These are phyloP conservation scores for Dactylellina parvicollis DNA, from an alignment of 2,329 filamentous ascomycete genomes.

Conservation along the genomic window DNA sequence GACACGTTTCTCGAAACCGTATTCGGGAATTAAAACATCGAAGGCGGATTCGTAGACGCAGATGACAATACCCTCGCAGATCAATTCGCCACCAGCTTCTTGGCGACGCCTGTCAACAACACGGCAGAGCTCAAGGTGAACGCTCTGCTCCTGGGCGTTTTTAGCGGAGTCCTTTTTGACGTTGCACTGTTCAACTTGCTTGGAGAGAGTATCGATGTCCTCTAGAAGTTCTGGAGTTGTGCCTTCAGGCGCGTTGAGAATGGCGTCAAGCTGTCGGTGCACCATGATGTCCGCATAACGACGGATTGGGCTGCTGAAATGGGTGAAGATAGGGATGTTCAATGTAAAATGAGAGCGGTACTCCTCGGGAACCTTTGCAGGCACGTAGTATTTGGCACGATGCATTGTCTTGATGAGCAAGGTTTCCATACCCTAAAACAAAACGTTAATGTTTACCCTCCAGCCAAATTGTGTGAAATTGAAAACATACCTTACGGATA, in stretches of 20 bases:
- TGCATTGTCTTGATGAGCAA: slow-evolving; percentile 94
- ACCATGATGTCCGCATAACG: slow-evolving; percentile 95
- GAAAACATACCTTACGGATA: slow-evolving; percentile 74
- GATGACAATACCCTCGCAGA: slow-evolving; percentile 93
- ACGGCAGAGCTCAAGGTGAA: slow-evolving; percentile 97
- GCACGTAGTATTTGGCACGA: slow-evolving; percentile 92
- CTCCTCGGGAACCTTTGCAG: slow-evolving; percentile 79
- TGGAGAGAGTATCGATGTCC: slow-evolving; percentile 85
- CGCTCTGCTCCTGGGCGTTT: slow-evolving; percentile 96
- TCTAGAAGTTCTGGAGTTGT: slow-evolving; percentile 66
- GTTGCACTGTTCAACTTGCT: slow-evolving; percentile 95
- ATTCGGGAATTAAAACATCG: slow-evolving; percentile 96
- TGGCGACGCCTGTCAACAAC: slow-evolving; percentile 92
- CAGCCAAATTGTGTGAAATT: background rate
- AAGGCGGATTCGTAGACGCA: slow-evolving; percentile 99
- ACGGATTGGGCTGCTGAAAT: slow-evolving; percentile 94
- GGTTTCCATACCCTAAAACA: slow-evolving; percentile 85
- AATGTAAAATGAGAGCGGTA: slow-evolving; percentile 88
- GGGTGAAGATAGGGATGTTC: slow-evolving; percentile 93
- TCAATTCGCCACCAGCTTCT: slow-evolving; percentile 86
- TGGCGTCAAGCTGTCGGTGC: slow-evolving; percentile 89
- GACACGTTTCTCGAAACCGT: slow-evolving; percentile 98
- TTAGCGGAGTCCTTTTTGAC: slow-evolving; percentile 99
- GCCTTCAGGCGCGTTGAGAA: slow-evolving; percentile 84
- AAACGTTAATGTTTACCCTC: slow-evolving; percentile 48